A percentile compares a stretch with the other conserved stretches of the same genome.
Evolutionary conservation across 1,139 yeast genomes (phyloP).

Genomic region (Candida glucosophila): DNA sequence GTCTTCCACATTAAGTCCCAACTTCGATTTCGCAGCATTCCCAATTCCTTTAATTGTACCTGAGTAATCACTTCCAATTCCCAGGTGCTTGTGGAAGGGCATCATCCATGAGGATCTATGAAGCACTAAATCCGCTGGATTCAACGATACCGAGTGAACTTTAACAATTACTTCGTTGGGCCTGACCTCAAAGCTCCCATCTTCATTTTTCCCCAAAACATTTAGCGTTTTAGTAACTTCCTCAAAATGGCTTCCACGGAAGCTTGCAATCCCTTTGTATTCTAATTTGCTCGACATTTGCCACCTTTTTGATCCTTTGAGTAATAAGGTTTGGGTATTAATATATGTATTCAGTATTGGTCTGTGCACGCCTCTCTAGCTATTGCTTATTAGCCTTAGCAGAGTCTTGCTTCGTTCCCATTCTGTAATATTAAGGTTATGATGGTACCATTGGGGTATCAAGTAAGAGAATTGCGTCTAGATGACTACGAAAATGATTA

Average conservation of each 20-base stretch:
- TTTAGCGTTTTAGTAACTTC: no score
- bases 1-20: slow-evolving; percentile 47
- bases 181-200: slow-evolving; percentile 27
- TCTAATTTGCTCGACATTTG: no score
- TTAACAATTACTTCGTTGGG: slow-evolving; percentile 46
- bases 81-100: slow-evolving; percentile 26
- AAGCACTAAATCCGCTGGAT: slow-evolving; percentile 59
- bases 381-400: no score
- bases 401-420: no score
- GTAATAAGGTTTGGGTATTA: no score
- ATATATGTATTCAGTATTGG: no score
- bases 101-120: slow-evolving; percentile 30
- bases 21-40: slow-evolving; percentile 16
- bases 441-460: slow-evolving; percentile 43
- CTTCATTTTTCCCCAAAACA: slow-evolving; percentile 16
- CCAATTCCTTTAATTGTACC: slow-evolving; percentile 63
- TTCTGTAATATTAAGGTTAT: no score
- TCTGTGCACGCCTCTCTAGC: no score
- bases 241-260: no score
- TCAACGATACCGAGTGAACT: slow-evolving; percentile 50
- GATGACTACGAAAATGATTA: slow-evolving; percentile 43
- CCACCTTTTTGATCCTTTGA: no score
- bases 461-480: slow-evolving; percentile 37
- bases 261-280: no score
- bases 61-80: slow-evolving; percentile 62